Conservation (phyloP, 345 rosid species). For the Populus tremula region DNA sequence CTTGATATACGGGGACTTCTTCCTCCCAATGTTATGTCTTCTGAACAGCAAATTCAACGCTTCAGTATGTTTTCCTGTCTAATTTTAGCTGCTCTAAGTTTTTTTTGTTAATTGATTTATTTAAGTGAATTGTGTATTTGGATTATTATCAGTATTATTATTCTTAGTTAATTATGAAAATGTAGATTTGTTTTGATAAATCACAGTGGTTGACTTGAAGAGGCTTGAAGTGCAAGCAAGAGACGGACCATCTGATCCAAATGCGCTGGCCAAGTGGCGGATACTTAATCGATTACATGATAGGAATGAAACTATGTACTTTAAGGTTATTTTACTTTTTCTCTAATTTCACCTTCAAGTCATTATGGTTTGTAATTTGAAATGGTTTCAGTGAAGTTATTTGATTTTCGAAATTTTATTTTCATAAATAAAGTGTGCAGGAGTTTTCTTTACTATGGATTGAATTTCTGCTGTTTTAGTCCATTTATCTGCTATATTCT, state of each 20-base stretch:
- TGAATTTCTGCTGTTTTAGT: not conserved
- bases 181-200: conserved; percentile 10
- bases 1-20: conserved; percentile 96
- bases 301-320: conserved; percentile 96
- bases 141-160: no score
- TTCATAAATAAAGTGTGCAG: not conserved
- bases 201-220: conserved; percentile 82
- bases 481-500: not conserved
- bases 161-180: not conserved
- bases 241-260: conserved; percentile 92
- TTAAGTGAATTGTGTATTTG: not conserved
- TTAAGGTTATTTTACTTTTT: conserved; percentile 42
- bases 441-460: not conserved
- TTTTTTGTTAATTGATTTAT: not conserved
- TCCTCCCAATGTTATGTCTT: conserved; percentile 81
- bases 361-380: no score
- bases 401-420: not conserved
- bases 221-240: conserved; percentile 87
- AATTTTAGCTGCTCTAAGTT: not conserved
- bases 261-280: conserved; percentile 93
- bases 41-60: conserved; percentile 86
- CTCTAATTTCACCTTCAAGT: not conserved
- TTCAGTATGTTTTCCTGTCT: conserved; percentile 54
- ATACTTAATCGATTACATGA: conserved; percentile 93
- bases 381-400: not conserved